Evolutionary conservation across 2,329 filamentous ascomycete species (phyloP).

Genomic region (Cryphonectria carpinicola): DNA sequence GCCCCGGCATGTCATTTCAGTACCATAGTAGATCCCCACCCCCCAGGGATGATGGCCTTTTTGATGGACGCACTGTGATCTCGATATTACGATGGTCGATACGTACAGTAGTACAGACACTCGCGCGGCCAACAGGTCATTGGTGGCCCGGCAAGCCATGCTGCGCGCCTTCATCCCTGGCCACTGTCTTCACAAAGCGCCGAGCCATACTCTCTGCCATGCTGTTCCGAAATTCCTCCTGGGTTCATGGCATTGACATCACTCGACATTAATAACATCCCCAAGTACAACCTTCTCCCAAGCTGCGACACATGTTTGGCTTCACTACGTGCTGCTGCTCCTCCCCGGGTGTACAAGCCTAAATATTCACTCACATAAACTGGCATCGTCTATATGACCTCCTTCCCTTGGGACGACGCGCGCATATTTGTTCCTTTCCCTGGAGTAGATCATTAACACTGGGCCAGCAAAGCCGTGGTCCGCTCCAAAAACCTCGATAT

Average conservation of each 20-base stretch:
- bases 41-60: too few relatives aligned
- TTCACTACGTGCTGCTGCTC: not conserved
- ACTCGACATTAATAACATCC: not conserved
- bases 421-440: not conserved
- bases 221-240: not conserved
- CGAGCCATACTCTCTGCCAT: not conserved
- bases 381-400: not conserved
- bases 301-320: not conserved
- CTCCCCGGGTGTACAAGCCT: not conserved
- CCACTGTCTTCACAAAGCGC: not conserved
- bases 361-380: not conserved
- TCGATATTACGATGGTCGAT: not conserved
- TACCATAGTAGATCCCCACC: constrained; percentile 4
- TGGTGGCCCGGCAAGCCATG: not conserved
- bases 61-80: not conserved
- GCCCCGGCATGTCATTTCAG: constrained; percentile 9
- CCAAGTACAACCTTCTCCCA: not conserved
- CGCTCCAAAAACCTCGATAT: not conserved
- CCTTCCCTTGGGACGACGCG: not conserved
- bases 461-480: not conserved
- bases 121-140: not conserved
- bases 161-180: not conserved
- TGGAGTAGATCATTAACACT: not conserved
- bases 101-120: not conserved
- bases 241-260: not conserved